Conservation (phyloP, 371 early-diverging fungal genomes). For the Dipsacomyces acuminosporus region DNA sequence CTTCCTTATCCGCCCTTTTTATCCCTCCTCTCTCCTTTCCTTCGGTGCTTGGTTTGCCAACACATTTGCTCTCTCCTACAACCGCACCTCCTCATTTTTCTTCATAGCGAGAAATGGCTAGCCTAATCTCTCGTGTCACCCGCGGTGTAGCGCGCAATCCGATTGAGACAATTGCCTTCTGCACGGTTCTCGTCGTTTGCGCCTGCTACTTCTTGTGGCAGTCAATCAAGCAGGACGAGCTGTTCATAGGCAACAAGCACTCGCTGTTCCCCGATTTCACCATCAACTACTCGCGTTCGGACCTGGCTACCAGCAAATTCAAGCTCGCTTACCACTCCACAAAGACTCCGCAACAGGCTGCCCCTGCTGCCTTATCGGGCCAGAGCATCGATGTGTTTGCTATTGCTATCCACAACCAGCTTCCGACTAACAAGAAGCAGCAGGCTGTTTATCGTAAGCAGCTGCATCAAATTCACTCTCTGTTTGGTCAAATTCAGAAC, state of each 20-base stretch:
- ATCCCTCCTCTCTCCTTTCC: slow-evolving; percentile 10
- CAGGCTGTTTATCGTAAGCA: slow-evolving; percentile 29
- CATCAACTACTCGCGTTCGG: slow-evolving; percentile 50
- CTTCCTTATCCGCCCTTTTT: too few relatives aligned
- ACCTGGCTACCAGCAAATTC: slow-evolving; percentile 55
- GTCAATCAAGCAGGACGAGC: slow-evolving; percentile 62
- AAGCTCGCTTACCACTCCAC: slow-evolving; percentile 51
- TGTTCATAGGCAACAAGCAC: slow-evolving; percentile 51
- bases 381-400: slow-evolving; percentile 28
- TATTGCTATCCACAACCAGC: slow-evolving; percentile 19
- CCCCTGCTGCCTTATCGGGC: slow-evolving; percentile 44
- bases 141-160: slow-evolving; percentile 60
- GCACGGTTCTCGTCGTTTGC: slow-evolving; percentile 67
- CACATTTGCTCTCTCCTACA: slow-evolving; percentile 11
- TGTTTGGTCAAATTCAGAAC: slow-evolving; percentile 15
- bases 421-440: slow-evolving; percentile 10
- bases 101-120: slow-evolving; percentile 8
- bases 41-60: too few relatives aligned
- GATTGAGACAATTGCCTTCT: slow-evolving; percentile 75
- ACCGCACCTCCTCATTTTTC: background rate
- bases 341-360: slow-evolving; percentile 49
- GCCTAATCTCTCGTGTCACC: slow-evolving; percentile 26
- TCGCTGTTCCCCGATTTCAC: slow-evolving; percentile 43
- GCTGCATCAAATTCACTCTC: slow-evolving; percentile 7
- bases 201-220: slow-evolving; percentile 75